These are phyloP conservation scores for Magnolia changhungtana DNA, from an alignment of 164 flowering plant genomes.

Conservation along the genomic window DNA sequence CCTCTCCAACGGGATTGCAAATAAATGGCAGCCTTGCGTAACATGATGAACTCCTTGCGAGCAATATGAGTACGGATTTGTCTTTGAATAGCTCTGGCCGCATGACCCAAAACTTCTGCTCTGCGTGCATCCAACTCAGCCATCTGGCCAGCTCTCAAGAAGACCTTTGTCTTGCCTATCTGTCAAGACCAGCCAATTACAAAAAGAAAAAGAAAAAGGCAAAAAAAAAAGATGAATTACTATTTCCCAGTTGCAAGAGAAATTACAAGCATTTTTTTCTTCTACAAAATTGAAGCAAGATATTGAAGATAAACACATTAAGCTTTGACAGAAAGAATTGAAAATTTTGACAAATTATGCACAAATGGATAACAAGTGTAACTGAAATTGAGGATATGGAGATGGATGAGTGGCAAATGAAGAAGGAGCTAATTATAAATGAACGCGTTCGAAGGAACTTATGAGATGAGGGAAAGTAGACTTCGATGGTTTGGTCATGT, in stretches of 20 bases:
- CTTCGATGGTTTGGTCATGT: too few relatives aligned
- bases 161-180: constrained; percentile 95
- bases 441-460: too few relatives aligned
- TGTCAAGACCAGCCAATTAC: constrained; percentile 26
- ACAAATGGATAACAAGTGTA: neutral
- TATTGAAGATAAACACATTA: neutral
- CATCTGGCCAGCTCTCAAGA: constrained; percentile 99
- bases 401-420: too few relatives aligned
- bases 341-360: neutral
- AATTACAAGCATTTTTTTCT: neutral
- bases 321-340: neutral
- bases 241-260: neutral
- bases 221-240: neutral
- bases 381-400: too few relatives aligned
- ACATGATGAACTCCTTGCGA: constrained; percentile 68
- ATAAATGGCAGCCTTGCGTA: constrained; percentile 77
- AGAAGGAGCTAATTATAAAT: too few relatives aligned
- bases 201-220: too few relatives aligned
- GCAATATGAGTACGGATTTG: constrained; percentile 85
- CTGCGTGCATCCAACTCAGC: constrained; percentile 97
- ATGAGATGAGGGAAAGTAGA: too few relatives aligned
- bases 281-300: neutral
- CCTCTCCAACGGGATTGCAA: constrained; percentile 89
- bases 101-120: constrained; percentile 86
- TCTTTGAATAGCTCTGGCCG: constrained; percentile 87